phyloP scores from a whole-genome alignment of 768 basidiomycete species.

The Lentinula lateritia region DNA sequence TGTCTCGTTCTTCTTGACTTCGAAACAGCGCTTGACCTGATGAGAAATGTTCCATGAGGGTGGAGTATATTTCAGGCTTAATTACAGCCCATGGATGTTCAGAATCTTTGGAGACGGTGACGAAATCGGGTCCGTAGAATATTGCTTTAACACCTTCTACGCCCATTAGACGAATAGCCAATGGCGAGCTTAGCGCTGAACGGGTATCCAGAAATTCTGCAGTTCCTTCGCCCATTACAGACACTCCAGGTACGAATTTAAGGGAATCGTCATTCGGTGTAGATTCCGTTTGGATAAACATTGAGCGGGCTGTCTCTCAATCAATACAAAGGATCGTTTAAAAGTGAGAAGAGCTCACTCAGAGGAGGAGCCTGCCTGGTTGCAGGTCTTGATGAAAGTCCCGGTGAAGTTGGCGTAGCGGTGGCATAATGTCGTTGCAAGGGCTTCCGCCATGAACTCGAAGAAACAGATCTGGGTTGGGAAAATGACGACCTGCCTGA shows the following conservation, averaged over 20 bases:
- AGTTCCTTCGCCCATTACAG: slow-evolving; percentile 84
- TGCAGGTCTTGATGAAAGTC: slow-evolving; percentile 3
- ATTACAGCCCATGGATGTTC: slow-evolving; percentile 84
- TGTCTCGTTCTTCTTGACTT: slow-evolving; percentile 71
- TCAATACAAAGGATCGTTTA: not conserved
- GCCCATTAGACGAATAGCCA: slow-evolving; percentile 94
- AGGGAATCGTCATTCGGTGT: slow-evolving; percentile 97
- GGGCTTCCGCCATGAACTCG: not conserved
- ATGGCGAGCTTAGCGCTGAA: slow-evolving; percentile 81
- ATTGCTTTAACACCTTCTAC: slow-evolving; percentile 85
- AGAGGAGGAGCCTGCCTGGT: slow-evolving; percentile 19
- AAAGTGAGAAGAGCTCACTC: slow-evolving; percentile 23
- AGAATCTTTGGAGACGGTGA: slow-evolving; percentile 88
- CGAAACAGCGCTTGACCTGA: slow-evolving; percentile 85
- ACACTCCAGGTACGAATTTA: slow-evolving; percentile 92
- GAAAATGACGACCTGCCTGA: not conserved
- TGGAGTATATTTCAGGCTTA: slow-evolving; percentile 95
- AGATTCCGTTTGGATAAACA: slow-evolving; percentile 98
- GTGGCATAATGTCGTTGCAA: slow-evolving; percentile 1
- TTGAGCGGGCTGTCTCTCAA: slow-evolving; percentile 56
- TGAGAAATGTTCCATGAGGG: slow-evolving; percentile 96
- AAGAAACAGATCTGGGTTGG: not conserved
- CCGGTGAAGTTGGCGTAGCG: not conserved
- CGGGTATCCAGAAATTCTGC: slow-evolving; percentile 93
- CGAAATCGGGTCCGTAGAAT: slow-evolving; percentile 98